Evolutionary conservation across 2,329 filamentous ascomycete species (phyloP), one percentile per base, ranked within the genome.

Genomic region (Cryphonectria japonica): DNA sequence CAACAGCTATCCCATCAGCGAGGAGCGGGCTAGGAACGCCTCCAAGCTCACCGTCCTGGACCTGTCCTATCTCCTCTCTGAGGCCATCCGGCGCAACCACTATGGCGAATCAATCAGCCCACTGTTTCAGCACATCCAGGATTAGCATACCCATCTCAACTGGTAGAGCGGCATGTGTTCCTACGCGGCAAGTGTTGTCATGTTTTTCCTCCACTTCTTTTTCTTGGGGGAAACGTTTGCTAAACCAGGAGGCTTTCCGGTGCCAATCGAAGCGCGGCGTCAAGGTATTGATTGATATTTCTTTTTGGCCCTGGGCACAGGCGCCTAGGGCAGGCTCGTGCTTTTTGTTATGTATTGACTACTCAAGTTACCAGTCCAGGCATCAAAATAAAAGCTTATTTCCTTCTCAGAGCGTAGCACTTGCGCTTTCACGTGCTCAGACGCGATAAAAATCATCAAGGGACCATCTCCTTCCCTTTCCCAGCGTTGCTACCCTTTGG

Each of bases 61-160:
- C 78, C 87, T 99, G 22, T 97, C 95, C 37, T 93, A 91, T 78
- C 85, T 99, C 67, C 85, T 99, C 57, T 89, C 94, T 5, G 96
- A 99, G 82, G 94, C 95, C 66, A 98, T 99, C 76, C 89, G 96
- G 77, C 90, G 96, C 77, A 98, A 98, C 80, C 95, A 99, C 81
- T 96, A 98, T 78, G 96, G 96, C 81, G 95, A 98, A 84, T 91
- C 92, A 74, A 92, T 93, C 78, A 89, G 86, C 73, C 85, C 85
- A 46, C 79, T 93, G 73, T 94, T 93, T 81, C 91, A 92, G 79
- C 89, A 91, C 75, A 87, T 88, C 75, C 81, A 82, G 73, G 86
- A 91, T 79, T 88, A 73, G 70, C 83, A 81, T 70, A 73, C 72
- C 61, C 62, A 39, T 14, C 14, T 63, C 59, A 43, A 37, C 29